phyloP scores from a whole-genome alignment of 371 early-diverging fungal species.

The Lichtheimia ornata region DNA sequence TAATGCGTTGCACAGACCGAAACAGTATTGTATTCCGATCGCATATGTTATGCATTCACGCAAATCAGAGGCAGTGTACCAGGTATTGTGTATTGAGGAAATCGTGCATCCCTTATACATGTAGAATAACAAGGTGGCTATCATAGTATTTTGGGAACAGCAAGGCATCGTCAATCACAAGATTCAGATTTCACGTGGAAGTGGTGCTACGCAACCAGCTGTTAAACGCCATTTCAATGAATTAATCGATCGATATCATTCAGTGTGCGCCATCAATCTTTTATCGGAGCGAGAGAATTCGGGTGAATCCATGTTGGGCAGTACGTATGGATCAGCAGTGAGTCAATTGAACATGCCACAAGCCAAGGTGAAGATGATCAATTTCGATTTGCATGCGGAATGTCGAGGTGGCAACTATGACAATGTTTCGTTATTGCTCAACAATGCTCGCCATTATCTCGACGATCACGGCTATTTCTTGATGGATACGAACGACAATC shows the following conservation, averaged over 20 bases:
- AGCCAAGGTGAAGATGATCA: conserved; percentile 52
- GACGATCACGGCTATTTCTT: conserved; percentile 70
- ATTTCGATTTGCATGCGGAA: conserved; percentile 86
- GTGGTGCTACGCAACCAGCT: conserved; percentile 74
- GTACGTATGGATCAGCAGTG: conserved; percentile 68
- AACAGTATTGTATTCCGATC: conserved; percentile 64
- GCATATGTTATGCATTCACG: conserved; percentile 67
- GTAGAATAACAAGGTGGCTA: background rate
- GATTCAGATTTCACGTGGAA: conserved; percentile 72
- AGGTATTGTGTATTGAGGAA: conserved; percentile 30
- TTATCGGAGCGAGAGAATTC: conserved; percentile 69
- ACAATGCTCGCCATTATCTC: conserved; percentile 45
- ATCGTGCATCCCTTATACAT: background rate
- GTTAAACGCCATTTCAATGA: conserved; percentile 83
- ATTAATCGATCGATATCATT: conserved; percentile 70
- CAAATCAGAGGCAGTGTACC: conserved; percentile 96
- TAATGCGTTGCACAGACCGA: conserved; percentile 58
- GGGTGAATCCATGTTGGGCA: conserved; percentile 71
- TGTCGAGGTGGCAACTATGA: conserved; percentile 83
- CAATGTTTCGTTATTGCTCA: conserved; percentile 58
- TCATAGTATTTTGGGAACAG: conserved; percentile 94
- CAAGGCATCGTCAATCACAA: conserved; percentile 82
- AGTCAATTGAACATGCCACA: conserved; percentile 28
- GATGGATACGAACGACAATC: conserved; percentile 57
- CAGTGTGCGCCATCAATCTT: conserved; percentile 83